A percentile compares a stretch with the other conserved stretches of the same genome.
Evolutionary conservation across 208 protist species (phyloP).

Genomic region (Crithidia mellificae): DNA sequence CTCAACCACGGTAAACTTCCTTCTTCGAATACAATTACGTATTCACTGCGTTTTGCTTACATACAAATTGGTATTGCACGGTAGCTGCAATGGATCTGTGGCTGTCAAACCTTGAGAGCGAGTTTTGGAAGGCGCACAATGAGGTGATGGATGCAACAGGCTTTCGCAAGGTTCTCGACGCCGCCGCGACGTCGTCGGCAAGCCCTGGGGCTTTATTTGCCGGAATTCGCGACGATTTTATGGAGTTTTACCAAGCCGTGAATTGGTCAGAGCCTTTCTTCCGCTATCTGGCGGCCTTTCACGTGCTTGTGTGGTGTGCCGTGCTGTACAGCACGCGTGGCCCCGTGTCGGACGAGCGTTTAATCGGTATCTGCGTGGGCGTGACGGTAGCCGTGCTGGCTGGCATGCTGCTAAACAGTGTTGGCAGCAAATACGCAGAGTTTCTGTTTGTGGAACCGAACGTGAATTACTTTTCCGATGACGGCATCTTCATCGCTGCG

Average conservation of each 20-base stretch:
- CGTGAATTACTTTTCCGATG: slow-evolving; percentile 80
- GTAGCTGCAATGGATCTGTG: slow-evolving; percentile 4
- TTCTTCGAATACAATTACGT: too few relatives aligned
- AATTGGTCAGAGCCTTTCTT: slow-evolving; percentile 85
- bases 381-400: slow-evolving; percentile 41
- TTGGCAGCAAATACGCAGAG: slow-evolving; percentile 32
- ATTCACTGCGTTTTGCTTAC: too few relatives aligned
- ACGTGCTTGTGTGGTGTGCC: slow-evolving; percentile 37
- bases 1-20: too few relatives aligned
- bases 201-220: not conserved
- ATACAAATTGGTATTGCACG: too few relatives aligned
- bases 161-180: slow-evolving; percentile 2
- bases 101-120: slow-evolving; percentile 14
- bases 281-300: slow-evolving; percentile 54
- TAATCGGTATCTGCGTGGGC: slow-evolving; percentile 37
- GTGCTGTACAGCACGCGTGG: slow-evolving; percentile 30
- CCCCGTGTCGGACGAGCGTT: slow-evolving; percentile 41
- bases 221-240: slow-evolving; percentile 16
- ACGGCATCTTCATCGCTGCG: slow-evolving; percentile 58
- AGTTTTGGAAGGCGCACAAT: slow-evolving; percentile 35
- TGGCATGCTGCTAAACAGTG: slow-evolving; percentile 40
- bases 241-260: slow-evolving; percentile 46
- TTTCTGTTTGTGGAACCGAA: slow-evolving; percentile 47
- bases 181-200: not conserved
- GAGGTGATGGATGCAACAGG: slow-evolving; percentile 32